These are phyloP conservation scores for Citrullus colocynthis DNA, from an alignment of 306 rosid species.

Conservation along the genomic window DNA sequence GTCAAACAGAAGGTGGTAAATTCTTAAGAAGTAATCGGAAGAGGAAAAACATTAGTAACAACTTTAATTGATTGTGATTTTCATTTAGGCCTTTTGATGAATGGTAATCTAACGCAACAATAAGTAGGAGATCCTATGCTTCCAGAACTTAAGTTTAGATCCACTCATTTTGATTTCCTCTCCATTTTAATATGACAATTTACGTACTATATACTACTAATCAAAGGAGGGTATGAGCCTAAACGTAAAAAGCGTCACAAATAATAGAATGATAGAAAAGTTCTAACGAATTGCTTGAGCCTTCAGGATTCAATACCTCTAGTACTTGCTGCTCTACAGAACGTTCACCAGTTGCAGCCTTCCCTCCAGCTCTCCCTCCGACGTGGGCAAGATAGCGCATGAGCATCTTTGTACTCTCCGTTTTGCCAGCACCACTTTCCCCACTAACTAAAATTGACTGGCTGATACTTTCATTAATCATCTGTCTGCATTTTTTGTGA, in stretches of 20 bases:
- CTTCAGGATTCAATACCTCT: conserved; percentile 35
- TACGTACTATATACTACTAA: neutral
- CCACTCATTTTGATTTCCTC: neutral
- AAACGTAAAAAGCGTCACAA: neutral
- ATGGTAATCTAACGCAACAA: neutral
- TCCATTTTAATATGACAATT: neutral
- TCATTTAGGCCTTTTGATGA: neutral
- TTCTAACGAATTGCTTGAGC: neutral
- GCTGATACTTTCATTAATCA: conserved; percentile 69
- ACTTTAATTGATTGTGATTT: neutral
- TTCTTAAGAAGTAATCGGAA: conserved; percentile 5
- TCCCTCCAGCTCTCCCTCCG: conserved; percentile 92
- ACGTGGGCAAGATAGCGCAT: conserved; percentile 87
- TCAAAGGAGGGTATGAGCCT: neutral
- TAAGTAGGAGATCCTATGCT: neutral
- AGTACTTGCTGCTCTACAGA: conserved; percentile 93
- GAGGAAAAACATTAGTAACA: neutral
- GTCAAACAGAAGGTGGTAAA: conserved; percentile 2
- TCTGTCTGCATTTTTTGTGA: conserved; percentile 36
- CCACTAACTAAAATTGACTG: conserved; percentile 96
- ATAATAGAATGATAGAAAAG: neutral
- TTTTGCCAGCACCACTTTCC: conserved; percentile 99
- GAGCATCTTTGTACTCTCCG: conserved; percentile 95
- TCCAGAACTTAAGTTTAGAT: neutral
- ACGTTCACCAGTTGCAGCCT: conserved; percentile 60